Evolutionary conservation across 305 asterid genomes (phyloP).

Genomic region (Fraxinus latifolia): DNA sequence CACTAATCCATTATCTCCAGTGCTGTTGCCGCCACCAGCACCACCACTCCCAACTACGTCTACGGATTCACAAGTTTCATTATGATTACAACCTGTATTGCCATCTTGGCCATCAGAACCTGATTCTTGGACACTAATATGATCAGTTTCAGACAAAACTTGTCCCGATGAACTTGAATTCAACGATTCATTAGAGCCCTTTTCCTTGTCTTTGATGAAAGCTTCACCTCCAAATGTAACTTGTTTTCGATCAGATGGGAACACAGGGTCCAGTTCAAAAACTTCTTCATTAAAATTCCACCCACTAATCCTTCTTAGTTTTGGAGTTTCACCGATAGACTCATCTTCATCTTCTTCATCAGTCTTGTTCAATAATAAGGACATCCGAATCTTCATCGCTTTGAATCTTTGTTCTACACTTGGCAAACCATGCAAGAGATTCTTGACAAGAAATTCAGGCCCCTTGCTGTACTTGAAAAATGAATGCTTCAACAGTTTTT

Average conservation of each 20-base stretch:
- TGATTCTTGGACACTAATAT: neutral
- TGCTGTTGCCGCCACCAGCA: neutral
- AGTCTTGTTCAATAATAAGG: slow-evolving; percentile 10
- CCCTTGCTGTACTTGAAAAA: slow-evolving; percentile 67
- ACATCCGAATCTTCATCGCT: slow-evolving; percentile 17
- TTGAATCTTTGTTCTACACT: slow-evolving; percentile 56
- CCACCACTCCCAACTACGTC: neutral
- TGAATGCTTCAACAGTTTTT: slow-evolving; percentile 68
- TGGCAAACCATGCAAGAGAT: slow-evolving; percentile 60
- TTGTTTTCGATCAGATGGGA: slow-evolving; percentile 41
- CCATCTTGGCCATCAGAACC: neutral
- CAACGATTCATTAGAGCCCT: slow-evolving; percentile 24
- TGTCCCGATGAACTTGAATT: slow-evolving; percentile 21
- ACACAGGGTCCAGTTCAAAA: slow-evolving; percentile 62
- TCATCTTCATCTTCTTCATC: slow-evolving; percentile 28
- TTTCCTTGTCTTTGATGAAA: slow-evolving; percentile 30
- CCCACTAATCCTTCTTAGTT: slow-evolving; percentile 72
- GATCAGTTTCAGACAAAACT: neutral
- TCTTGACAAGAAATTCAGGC: slow-evolving; percentile 57
- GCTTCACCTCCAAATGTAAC: slow-evolving; percentile 38
- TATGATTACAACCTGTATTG: neutral
- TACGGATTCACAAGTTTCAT: neutral
- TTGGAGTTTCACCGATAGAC: slow-evolving; percentile 25
- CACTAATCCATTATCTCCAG: slow-evolving; percentile 28
- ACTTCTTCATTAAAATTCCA: slow-evolving; percentile 80